Base-by-base conservation (phyloP, 2,329 filamentous ascomycete genomes). In the Penicillium sp. region DNA sequence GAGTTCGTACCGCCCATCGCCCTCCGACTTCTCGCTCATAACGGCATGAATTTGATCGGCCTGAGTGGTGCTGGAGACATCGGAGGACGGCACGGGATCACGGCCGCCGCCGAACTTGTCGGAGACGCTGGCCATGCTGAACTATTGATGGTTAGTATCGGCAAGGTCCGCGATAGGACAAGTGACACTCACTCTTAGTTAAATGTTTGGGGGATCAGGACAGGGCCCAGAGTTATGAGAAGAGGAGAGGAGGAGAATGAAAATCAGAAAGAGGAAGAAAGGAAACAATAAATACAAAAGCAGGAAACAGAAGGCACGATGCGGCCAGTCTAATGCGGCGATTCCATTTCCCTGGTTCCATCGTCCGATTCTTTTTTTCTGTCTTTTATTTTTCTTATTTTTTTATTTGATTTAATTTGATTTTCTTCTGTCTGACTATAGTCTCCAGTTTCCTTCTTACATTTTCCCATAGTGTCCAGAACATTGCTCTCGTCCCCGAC, bases 61-160 rank as follows among this genome's bases (percentile, higher is more conserved):
- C n/a, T 70, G 65, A 12, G 68, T 67, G 4, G 65, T 60, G 26
- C 66, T 69, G 0, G 69, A 72, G n/a, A 61, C 56, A 43, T 70
- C 70, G 4, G 68, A 70, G 28, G 66, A 58, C 26, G 63, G 63
- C 12, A 60, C 48, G 28, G 60, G 67, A 44, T 71, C 69, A 15
- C 55, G 52, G 31, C 42, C 56, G n/a, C 53, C 54, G 23, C 53
- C 54, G 28, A 51, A 45, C 28, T 55, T 65, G 38, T 53, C 62
- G 39, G 55, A 45, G 39, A 26, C 36, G 38, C 42, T 52, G 16
- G 58, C 49, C 65, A 68, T 68, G 29, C 48, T 60, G 57, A 46
- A 33, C 24, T 24, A 47, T 43, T 28, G 36, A 15, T 42, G 15
- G 38, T 44, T 39, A 44, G 34, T 41, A 39, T 39, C 3, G 12